Percentiles rank a stretch among this genome's conserved stretches.
These are phyloP conservation scores for Tricholoma sp. DNA, from an alignment of 768 basidiomycete genomes.

Conservation along the genomic window DNA sequence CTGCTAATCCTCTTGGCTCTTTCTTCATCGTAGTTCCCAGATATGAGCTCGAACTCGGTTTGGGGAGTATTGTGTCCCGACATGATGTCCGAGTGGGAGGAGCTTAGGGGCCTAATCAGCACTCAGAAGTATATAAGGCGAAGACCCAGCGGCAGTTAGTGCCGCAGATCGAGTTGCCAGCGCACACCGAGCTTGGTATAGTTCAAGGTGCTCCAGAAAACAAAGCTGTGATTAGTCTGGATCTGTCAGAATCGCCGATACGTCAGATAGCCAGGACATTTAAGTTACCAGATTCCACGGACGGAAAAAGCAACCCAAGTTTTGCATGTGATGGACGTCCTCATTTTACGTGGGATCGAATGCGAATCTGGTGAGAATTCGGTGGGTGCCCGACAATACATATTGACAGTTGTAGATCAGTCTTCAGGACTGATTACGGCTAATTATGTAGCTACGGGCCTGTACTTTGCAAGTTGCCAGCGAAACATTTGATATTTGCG, in stretches of 20 bases:
- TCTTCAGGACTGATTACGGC: too few species aligned
- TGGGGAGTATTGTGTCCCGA: background rate
- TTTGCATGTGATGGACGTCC: background rate
- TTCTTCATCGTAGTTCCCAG: conserved; percentile 27
- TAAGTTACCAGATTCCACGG: background rate
- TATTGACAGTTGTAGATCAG: background rate
- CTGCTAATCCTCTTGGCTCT: conserved; percentile 44
- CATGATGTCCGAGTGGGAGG: background rate
- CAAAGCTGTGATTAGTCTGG: background rate
- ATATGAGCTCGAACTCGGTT: conserved; percentile 4
- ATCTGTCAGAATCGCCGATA: background rate
- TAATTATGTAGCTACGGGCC: too few species aligned
- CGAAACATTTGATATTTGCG: too few species aligned
- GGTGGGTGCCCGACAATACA: background rate
- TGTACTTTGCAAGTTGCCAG: too few species aligned
- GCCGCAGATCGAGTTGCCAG: too few species aligned
- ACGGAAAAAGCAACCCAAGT: background rate
- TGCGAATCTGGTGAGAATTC: background rate
- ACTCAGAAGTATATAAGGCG: background rate
- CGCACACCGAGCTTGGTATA: background rate
- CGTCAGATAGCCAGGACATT: background rate
- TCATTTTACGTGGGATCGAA: background rate
- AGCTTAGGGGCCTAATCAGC: background rate
- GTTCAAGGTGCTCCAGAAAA: background rate
- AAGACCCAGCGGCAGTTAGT: background rate